Percentiles rank a stretch among this genome's conserved stretches.
Evolutionary conservation across 1,284 basidiomycete species (phyloP).

Genomic region (Anthracocystis setariae): DNA sequence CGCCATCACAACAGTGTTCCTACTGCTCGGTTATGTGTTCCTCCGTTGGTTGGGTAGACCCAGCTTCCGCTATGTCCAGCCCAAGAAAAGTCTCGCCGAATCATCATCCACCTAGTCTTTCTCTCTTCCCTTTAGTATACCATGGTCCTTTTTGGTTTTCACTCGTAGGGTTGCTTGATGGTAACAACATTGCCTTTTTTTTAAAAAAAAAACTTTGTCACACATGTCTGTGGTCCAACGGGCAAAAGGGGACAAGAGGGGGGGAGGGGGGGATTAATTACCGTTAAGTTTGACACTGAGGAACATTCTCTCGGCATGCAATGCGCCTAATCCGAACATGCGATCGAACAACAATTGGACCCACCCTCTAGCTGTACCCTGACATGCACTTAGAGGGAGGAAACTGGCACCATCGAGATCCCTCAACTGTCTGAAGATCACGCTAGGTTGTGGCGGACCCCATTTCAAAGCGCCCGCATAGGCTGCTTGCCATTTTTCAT

Average conservation of each 20-base stretch:
- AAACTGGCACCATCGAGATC: constrained; percentile 36
- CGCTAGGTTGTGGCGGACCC: constrained; percentile 74
- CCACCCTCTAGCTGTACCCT: constrained; percentile 40
- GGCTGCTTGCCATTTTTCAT: constrained; percentile 91
- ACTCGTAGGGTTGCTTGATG: too few relatives aligned
- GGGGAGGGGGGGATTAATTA: too few relatives aligned
- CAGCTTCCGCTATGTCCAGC: constrained; percentile 33
- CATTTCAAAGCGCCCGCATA: constrained; percentile 87
- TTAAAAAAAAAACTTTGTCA: background rate
- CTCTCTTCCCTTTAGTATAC: too few relatives aligned
- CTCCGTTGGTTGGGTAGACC: constrained; percentile 32
- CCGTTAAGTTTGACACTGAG: constrained; percentile 39
- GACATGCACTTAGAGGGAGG: constrained; percentile 32
- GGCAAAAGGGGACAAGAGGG: too few relatives aligned
- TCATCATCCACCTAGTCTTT: background rate
- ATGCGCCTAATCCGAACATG: constrained; percentile 44
- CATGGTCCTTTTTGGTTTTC: too few relatives aligned
- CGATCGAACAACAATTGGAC: constrained; percentile 50
- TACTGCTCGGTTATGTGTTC: constrained; percentile 38
- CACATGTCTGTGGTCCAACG: too few relatives aligned
- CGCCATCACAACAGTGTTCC: constrained; percentile 41
- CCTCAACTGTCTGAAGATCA: constrained; percentile 70
- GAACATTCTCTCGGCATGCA: constrained; percentile 32
- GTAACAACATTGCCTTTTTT: too few relatives aligned
- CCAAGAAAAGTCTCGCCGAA: constrained; percentile 14